These are phyloP conservation scores for Spizellomyces sp. DNA, from an alignment of 192 early-diverging fungal species.

Conservation along the genomic window DNA sequence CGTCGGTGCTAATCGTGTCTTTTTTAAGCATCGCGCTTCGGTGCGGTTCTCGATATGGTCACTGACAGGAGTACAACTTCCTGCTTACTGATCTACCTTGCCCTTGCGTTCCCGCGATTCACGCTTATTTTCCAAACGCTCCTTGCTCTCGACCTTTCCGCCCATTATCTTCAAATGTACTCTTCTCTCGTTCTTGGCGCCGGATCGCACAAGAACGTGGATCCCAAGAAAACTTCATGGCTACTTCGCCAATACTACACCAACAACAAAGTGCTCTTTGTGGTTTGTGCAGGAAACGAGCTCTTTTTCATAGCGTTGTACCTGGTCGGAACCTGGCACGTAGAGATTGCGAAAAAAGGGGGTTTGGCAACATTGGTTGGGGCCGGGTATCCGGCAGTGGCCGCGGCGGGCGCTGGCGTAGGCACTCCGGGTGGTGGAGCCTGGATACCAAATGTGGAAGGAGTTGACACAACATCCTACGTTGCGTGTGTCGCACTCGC, in stretches of 20 bases:
- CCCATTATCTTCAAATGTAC: slow-evolving; percentile 99
- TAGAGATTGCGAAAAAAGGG: slow-evolving; percentile 18
- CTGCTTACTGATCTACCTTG: slow-evolving; percentile 85
- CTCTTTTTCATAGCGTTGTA: slow-evolving; percentile 91
- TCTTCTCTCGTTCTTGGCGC: slow-evolving; percentile 82
- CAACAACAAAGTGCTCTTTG: slow-evolving; percentile 87
- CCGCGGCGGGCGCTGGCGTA: slow-evolving; percentile 13
- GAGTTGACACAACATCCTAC: background rate
- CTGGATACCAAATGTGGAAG: slow-evolving; percentile 17
- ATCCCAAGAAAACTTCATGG: slow-evolving; percentile 64
- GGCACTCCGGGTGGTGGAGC: slow-evolving; percentile 16
- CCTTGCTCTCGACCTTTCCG: slow-evolving; percentile 90
- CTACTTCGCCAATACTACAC: slow-evolving; percentile 91
- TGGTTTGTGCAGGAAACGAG: slow-evolving; percentile 90
- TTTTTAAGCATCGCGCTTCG: slow-evolving; percentile 71
- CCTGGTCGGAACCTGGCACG: slow-evolving; percentile 27
- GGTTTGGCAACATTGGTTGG: slow-evolving; percentile 10
- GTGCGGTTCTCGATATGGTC: slow-evolving; percentile 98
- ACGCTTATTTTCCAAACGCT: slow-evolving; percentile 87
- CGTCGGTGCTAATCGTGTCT: slow-evolving; percentile 1
- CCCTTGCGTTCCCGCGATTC: slow-evolving; percentile 63
- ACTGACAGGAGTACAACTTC: slow-evolving; percentile 94
- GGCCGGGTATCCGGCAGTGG: slow-evolving; percentile 13
- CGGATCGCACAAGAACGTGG: slow-evolving; percentile 89
- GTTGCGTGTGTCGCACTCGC: slow-evolving; percentile 19